These are phyloP conservation scores for Lactarius akahatsu DNA, from an alignment of 768 basidiomycete genomes.

Conservation along the genomic window DNA sequence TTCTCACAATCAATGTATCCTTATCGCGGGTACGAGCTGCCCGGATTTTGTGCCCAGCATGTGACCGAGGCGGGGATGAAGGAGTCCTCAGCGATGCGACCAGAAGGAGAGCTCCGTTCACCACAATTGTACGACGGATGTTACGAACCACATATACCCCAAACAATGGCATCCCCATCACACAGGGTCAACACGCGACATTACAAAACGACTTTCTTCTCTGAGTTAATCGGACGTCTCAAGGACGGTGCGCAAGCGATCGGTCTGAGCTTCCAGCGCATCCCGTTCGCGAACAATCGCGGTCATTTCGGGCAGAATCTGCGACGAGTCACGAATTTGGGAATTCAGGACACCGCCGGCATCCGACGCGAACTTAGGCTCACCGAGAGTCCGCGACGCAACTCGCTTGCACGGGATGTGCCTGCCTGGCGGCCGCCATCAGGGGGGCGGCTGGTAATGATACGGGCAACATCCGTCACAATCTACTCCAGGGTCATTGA, in stretches of 20 bases:
- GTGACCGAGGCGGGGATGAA: too few species aligned
- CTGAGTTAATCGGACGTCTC: neutral
- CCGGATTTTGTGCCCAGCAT: neutral
- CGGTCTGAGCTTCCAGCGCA: conserved; percentile 12
- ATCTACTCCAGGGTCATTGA: conserved; percentile 5
- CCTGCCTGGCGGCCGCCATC: neutral
- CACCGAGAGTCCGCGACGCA: conserved; percentile 8
- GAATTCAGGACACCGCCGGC: neutral
- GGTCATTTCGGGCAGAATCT: conserved; percentile 16
- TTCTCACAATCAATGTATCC: neutral
- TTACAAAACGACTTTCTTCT: neutral
- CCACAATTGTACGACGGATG: neutral
- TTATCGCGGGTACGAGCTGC: neutral
- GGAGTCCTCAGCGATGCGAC: neutral
- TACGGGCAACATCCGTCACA: conserved; percentile 12
- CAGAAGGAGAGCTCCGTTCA: neutral
- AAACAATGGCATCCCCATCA: neutral
- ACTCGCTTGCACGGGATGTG: neutral
- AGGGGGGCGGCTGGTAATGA: neutral
- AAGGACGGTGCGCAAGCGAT: conserved; percentile 1
- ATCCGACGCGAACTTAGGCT: neutral
- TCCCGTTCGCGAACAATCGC: conserved; percentile 15
- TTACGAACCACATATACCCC: neutral
- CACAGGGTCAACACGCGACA: too few species aligned
- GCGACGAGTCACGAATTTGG: neutral